Conservation (phyloP, 225 moss, liverwort and hornwort genomes). For the Thuidium tamariscinum region DNA sequence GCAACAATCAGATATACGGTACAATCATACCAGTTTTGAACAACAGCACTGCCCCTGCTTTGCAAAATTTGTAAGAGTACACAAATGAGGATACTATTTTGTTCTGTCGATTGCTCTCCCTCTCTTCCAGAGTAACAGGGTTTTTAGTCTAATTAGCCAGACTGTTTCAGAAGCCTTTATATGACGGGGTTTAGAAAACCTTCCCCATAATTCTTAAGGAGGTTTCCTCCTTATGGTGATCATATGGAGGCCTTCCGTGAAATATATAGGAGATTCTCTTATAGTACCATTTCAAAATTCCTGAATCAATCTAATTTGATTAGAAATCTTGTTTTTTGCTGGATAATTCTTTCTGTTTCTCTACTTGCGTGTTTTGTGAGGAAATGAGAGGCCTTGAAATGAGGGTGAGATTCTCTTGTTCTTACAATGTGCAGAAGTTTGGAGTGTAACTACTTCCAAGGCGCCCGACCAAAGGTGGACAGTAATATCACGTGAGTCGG, state of each 20-base stretch:
- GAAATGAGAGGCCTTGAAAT: neutral
- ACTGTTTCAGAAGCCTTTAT: neutral
- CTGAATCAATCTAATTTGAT: neutral
- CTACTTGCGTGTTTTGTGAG: neutral
- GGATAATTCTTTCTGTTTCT: neutral
- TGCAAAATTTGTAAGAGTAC: constrained; percentile 7
- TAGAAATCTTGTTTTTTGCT: no score
- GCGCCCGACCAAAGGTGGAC: constrained; percentile 4
- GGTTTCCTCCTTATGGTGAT: neutral
- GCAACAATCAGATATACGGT: constrained; percentile 17
- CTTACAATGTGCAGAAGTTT: constrained; percentile 1
- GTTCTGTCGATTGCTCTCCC: neutral
- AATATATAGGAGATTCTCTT: no score
- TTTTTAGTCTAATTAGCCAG: neutral
- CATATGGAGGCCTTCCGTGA: neutral
- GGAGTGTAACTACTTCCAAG: constrained; percentile 23
- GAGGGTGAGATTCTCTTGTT: neutral
- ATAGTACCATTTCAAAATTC: neutral
- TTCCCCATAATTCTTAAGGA: neutral
- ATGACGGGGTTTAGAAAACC: neutral
- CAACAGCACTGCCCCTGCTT: neutral
- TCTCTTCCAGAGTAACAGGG: neutral
- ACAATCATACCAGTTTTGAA: neutral
- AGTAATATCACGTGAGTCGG: constrained; percentile 12
- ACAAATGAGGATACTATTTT: neutral